phyloP scores from a whole-genome alignment of 139 green algal species.

The Tetraselmis striata region DNA sequence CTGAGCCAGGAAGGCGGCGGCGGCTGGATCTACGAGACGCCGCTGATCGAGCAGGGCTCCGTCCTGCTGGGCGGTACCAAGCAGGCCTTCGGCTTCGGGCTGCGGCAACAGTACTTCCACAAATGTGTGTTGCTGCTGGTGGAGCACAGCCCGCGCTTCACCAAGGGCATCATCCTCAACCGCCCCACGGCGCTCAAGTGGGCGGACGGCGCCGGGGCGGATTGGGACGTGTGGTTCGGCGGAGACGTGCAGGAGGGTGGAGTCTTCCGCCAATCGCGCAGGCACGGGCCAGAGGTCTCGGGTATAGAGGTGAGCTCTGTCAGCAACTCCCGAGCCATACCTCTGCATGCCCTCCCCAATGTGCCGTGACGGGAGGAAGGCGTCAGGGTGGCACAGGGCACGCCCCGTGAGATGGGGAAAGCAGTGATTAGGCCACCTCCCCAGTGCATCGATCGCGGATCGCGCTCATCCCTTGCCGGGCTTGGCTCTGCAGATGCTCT shows the following conservation, averaged over 20 bases:
- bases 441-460: too few relatives aligned
- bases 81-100: not conserved
- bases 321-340: too few relatives aligned
- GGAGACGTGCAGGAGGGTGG: not conserved
- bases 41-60: not conserved
- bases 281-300: too few relatives aligned
- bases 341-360: too few relatives aligned
- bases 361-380: too few relatives aligned
- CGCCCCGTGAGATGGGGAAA: too few relatives aligned
- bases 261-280: too few relatives aligned
- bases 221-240: not conserved
- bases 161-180: not conserved
- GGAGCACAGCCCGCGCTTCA: not conserved
- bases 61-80: not conserved
- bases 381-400: too few relatives aligned
- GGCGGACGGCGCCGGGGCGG: not conserved
- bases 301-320: too few relatives aligned
- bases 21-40: not conserved
- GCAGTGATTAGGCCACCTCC: too few relatives aligned
- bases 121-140: not conserved
- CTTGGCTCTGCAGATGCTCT: not conserved
- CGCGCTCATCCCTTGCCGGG: too few relatives aligned
- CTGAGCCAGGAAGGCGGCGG: not conserved
- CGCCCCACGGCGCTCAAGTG: not conserved
- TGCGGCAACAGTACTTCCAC: not conserved